Base-by-base conservation (phyloP, 352 stramenopile species). In the Globisporangium spiculum region DNA sequence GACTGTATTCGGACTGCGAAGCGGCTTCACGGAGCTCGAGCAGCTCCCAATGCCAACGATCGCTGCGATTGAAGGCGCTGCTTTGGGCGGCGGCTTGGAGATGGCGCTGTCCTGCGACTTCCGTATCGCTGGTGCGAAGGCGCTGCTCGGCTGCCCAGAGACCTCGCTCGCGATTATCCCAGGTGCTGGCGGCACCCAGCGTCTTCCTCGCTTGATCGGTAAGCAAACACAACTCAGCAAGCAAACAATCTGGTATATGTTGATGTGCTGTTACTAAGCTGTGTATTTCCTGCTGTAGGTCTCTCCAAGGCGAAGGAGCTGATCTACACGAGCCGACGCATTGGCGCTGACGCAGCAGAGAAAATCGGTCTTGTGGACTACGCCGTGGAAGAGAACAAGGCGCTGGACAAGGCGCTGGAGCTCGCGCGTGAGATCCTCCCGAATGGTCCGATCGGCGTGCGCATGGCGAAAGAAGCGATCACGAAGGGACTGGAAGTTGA, bases 301-400 rank as follows among this genome's bases (percentile, higher is more conserved):
- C 75, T 94, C 27, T 91, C 92, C 22, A 94, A 94, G 72, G 94
- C 94, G 10, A 98, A 98, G 72, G 93, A 98, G 68, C 83, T 98
- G 34, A 98, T 98, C 69, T 98, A 95, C 73, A 98, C 93, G 5
- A 94, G 84, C 46, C 82, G 89, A n/a, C 85, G 89, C 30, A 79
- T 98, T 9, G 75, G 77, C 56, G 87, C 87, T 0, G 74, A 86
- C 27, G 72, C 84, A 60, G 95, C 92, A 18, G 80, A 89, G 66
- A 81, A 91, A 69, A 83, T 97, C 24, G 94, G 94, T 0, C 74
- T 98, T 4, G 92, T 98, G 5, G 88, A 98, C 63, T 91, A 97
- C 22, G 79, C 92, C 0, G 92, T 98, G 16, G 67, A 78, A 9
- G 80, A 88, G 70, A 85, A 81, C 22, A 74, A 72, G 9, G 86